phyloP scores from a whole-genome alignment of 495 filamentous ascomycete species.

The Lentithecium fluviatile region DNA sequence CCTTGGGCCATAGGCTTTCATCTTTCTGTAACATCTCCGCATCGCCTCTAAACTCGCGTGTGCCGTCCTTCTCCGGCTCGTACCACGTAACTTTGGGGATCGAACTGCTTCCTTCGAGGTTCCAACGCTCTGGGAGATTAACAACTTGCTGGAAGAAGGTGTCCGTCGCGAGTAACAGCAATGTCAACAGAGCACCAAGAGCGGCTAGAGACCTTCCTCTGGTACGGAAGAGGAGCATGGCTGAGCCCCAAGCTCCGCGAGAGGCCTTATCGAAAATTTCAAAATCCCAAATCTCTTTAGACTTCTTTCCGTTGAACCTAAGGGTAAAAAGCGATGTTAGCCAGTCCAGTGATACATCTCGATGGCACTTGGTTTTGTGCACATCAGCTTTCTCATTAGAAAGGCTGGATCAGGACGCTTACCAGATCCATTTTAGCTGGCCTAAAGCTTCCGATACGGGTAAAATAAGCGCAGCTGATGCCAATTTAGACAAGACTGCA shows the following conservation, averaged over 20 bases:
- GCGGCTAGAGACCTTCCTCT: slow-evolving; percentile 7
- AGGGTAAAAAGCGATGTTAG: no score
- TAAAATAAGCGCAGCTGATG: slow-evolving; percentile 24
- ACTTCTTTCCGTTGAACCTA: slow-evolving; percentile 21
- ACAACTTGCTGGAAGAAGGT: slow-evolving; percentile 35
- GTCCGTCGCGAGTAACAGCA: slow-evolving; percentile 17
- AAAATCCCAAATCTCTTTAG: slow-evolving; percentile 33
- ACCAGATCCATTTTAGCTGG: slow-evolving; percentile 33
- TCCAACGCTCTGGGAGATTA: slow-evolving; percentile 19
- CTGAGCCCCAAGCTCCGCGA: slow-evolving; percentile 31
- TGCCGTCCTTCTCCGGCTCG: slow-evolving; percentile 1
- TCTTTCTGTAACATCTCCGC: background rate
- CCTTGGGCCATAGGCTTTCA: background rate
- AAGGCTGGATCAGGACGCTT: no score
- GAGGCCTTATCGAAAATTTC: slow-evolving; percentile 29
- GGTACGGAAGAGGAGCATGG: slow-evolving; percentile 25
- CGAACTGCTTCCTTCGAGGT: slow-evolving; percentile 4
- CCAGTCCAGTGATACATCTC: no score
- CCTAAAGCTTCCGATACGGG: slow-evolving; percentile 29
- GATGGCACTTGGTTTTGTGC: no score
- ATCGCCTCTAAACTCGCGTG: background rate
- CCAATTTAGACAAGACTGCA: slow-evolving; percentile 26
- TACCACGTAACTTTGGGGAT: slow-evolving; percentile 8
- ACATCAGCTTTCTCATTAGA: no score
- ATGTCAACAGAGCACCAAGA: background rate